These are phyloP conservation scores for Alternaria panax DNA, from an alignment of 2,329 filamentous ascomycete genomes.

Conservation along the genomic window DNA sequence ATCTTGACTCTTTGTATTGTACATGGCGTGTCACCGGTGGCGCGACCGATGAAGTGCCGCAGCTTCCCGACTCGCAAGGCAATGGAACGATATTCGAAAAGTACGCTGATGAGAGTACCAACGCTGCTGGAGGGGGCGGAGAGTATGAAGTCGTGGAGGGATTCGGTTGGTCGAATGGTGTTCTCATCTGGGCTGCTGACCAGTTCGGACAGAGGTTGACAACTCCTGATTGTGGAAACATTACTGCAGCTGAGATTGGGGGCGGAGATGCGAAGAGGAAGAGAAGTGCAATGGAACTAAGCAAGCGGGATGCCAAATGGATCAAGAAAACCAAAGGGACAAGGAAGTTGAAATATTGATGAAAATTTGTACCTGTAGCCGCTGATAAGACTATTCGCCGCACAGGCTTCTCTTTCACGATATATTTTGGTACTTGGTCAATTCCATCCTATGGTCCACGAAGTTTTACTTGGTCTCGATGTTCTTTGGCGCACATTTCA, in stretches of 20 bases:
- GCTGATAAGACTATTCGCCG: background rate
- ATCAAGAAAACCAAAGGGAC: conserved; percentile 34
- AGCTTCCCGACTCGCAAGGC: conserved; percentile 52
- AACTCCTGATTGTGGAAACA: conserved; percentile 58
- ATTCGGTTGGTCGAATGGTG: conserved; percentile 75
- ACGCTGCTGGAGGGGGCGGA: conserved; percentile 69
- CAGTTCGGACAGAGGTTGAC: conserved; percentile 64
- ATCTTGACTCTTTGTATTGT: conserved; percentile 72
- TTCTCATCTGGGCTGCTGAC: conserved; percentile 71
- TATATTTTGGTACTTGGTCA: background rate
- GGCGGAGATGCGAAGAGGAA: conserved; percentile 26
- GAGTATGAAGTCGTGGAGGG: conserved; percentile 75
- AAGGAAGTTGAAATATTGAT: conserved; percentile 10
- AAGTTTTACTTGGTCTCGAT: background rate
- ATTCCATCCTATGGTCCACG: background rate
- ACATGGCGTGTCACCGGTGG: conserved; percentile 74
- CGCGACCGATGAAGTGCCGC: conserved; percentile 53
- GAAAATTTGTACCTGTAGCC: background rate
- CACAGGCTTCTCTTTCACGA: background rate
- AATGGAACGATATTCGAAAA: conserved; percentile 74
- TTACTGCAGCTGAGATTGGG: conserved; percentile 36
- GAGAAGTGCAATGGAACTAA: conserved; percentile 43
- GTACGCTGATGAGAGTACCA: conserved; percentile 67
- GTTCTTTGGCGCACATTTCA: background rate
- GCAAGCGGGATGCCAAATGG: conserved; percentile 41